Evolutionary conservation across 257 asterid genomes (phyloP).

Genomic region (Nicotiana noctiflora): DNA sequence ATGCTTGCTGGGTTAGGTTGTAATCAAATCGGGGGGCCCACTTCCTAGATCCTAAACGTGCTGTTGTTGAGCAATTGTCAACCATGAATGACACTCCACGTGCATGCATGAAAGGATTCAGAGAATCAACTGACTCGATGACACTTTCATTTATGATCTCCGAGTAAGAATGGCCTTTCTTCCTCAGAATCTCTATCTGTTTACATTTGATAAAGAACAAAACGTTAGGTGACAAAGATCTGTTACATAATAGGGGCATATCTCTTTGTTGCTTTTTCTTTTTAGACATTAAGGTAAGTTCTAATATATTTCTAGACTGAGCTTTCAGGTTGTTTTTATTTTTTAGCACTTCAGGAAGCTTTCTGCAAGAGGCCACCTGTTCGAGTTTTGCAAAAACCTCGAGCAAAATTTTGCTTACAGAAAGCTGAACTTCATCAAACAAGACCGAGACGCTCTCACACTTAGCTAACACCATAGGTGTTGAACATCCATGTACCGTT

Average conservation of each 20-base stretch:
- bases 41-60: slow-evolving; percentile 81
- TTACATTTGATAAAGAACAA: neutral
- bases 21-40: slow-evolving; percentile 95
- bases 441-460: neutral
- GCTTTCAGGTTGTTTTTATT: neutral
- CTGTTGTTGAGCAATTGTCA: slow-evolving; percentile 95
- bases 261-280: neutral
- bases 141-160: slow-evolving; percentile 92
- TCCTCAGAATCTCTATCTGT: slow-evolving; percentile 88
- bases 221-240: neutral
- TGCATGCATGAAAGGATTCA: slow-evolving; percentile 97
- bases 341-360: neutral
- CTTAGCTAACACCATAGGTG: neutral
- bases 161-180: slow-evolving; percentile 94
- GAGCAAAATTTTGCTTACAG: neutral
- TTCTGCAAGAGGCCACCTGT: neutral
- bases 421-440: neutral
- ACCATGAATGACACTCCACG: slow-evolving; percentile 98
- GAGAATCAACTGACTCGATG: slow-evolving; percentile 86
- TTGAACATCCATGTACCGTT: neutral
- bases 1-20: slow-evolving; percentile 83
- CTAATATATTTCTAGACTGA: neutral
- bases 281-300: neutral
- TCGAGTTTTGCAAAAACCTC: neutral
- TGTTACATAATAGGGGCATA: neutral